Evolutionary conservation across 108 stramenopile species (phyloP), one percentile per base, ranked within the genome.

Genomic region (Pseudonitzschia delicatissima): DNA sequence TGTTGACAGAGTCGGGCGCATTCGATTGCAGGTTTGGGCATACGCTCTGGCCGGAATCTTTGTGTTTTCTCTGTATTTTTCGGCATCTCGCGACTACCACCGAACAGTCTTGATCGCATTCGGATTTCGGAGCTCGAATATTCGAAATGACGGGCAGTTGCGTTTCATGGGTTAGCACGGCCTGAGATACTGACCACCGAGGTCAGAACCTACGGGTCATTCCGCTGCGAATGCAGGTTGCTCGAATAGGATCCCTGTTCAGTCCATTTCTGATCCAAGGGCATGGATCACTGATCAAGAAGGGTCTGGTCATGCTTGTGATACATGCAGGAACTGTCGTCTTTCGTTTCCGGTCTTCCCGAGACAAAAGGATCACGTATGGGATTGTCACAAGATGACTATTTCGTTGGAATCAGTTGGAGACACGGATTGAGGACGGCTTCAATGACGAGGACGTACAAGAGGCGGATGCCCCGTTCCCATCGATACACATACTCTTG

Each of bases 171-270:
- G 82, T 88, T 1, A 67, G 51, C 20, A 92, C 91, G 1, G 86
- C 91, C 6, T n/a, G 91, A 92, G 67, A 81, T 92, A 31, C 73
- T 87, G 5, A 74, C 86, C 9, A 92, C 91, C 17, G 91, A 92
- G 48, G 81, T 92, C 49, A 77, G 91, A 31, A 68, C 72, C n/a
- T 5, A 68, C 77, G 9, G 91, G 91, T 9, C 91, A 92, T 59
- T 72, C 72, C 29, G 80, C 83, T 23, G 85, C 91, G n/a, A 88
- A 92, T 73, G 91, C 91, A 2, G n/a, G 61, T 88, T 44, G 91
- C 86, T 8, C 71, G 87, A 48, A 63, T 80, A 17, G 87, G 91
- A 15, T 84, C 81, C 1, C 72, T 88, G 37, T 48, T 81, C 20
- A 76, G 71, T 33, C 91, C 91, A 0, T 92, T 77, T 67, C 63